A percentile compares a stretch with the other conserved stretches of the same genome.
Evolutionary conservation across 2,329 filamentous ascomycete genomes (phyloP).

Genomic region (Nakataea oryzae): DNA sequence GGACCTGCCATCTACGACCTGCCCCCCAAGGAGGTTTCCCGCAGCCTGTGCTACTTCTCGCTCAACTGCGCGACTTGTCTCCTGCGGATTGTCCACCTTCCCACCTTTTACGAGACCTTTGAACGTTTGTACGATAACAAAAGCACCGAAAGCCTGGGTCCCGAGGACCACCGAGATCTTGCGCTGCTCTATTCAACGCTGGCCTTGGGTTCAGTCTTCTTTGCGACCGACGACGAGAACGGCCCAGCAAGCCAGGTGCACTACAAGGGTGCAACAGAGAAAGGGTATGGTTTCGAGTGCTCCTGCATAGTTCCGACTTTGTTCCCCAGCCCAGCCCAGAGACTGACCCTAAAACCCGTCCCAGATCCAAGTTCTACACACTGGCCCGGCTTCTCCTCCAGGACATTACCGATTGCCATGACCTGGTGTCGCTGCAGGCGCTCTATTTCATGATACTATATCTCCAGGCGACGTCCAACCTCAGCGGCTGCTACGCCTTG

Average conservation of each 20-base stretch:
- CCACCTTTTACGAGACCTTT: slow-evolving; percentile 68
- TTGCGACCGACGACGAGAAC: slow-evolving; percentile 42
- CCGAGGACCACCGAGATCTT: slow-evolving; percentile 58
- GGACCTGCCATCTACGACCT: slow-evolving; percentile 50
- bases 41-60: slow-evolving; percentile 42
- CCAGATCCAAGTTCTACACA: slow-evolving; percentile 65
- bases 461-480: slow-evolving; percentile 66
- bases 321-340: background rate
- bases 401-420: slow-evolving; percentile 59
- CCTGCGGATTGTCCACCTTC: slow-evolving; percentile 66
- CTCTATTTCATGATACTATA: slow-evolving; percentile 75
- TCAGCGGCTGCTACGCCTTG: slow-evolving; percentile 72
- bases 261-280: slow-evolving; percentile 41
- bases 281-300: slow-evolving; percentile 37
- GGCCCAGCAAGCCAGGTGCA: slow-evolving; percentile 26
- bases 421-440: slow-evolving; percentile 63
- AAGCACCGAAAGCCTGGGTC: slow-evolving; percentile 48
- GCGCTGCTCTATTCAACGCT: slow-evolving; percentile 61
- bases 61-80: slow-evolving; percentile 47
- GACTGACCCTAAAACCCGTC: background rate
- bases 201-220: slow-evolving; percentile 64
- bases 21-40: slow-evolving; percentile 50
- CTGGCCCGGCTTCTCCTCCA: slow-evolving; percentile 54
- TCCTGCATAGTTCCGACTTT: background rate
- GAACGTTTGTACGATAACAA: slow-evolving; percentile 65